Percentiles rank a stretch among this genome's conserved stretches.
These are phyloP conservation scores for Capniomyces stellatus DNA, from an alignment of 371 early-diverging fungal genomes.

Conservation along the genomic window DNA sequence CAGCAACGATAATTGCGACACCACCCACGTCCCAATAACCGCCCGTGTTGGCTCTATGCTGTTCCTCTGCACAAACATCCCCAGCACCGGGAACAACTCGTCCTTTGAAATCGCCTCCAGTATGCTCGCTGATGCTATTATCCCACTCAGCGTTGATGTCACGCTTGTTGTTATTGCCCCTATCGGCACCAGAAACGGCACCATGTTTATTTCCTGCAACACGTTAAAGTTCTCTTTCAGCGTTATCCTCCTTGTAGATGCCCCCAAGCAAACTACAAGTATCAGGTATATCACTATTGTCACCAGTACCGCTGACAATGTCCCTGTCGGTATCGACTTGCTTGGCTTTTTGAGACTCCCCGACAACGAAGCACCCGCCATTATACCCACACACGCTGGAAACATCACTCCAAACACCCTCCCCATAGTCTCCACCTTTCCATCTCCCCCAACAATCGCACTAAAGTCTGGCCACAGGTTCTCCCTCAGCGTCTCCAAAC, in stretches of 20 bases:
- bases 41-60: slow-evolving; percentile 27
- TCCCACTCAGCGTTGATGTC: slow-evolving; percentile 32
- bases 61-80: slow-evolving; percentile 6
- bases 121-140: slow-evolving; percentile 36
- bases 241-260: slow-evolving; percentile 29
- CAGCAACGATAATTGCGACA: slow-evolving; percentile 33
- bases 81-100: slow-evolving; percentile 15
- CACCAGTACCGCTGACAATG: slow-evolving; percentile 31
- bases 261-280: slow-evolving; percentile 30
- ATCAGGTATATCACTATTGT: slow-evolving; percentile 31
- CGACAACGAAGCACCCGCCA: slow-evolving; percentile 46
- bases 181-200: slow-evolving; percentile 27
- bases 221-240: slow-evolving; percentile 34
- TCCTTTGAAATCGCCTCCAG: slow-evolving; percentile 39
- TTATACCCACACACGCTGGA: slow-evolving; percentile 42
- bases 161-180: slow-evolving; percentile 37
- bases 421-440: slow-evolving; percentile 22
- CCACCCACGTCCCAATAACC: slow-evolving; percentile 26
- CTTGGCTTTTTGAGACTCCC: slow-evolving; percentile 39
- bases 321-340: slow-evolving; percentile 41
- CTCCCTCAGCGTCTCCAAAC: slow-evolving; percentile 28
- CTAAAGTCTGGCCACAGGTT: slow-evolving; percentile 36
- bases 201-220: slow-evolving; percentile 29
- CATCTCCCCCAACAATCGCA: slow-evolving; percentile 21
- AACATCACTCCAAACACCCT: slow-evolving; percentile 38